Evolutionary conservation across 176 grass and related monocot genomes (phyloP), one percentile per base, ranked within the genome.

Genomic region (Aegilops bicornis): DNA sequence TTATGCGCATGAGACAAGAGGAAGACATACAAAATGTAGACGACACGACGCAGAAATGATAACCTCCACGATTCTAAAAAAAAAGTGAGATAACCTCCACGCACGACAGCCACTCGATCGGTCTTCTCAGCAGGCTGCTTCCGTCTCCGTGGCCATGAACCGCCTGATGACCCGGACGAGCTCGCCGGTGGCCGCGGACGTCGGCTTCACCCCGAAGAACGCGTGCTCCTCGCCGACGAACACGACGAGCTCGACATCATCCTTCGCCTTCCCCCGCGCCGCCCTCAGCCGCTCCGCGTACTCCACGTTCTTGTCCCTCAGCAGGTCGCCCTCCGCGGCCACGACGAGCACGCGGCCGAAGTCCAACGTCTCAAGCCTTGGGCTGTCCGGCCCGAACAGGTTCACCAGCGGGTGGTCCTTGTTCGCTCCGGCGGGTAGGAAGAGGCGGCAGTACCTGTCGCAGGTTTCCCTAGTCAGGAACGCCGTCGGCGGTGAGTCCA

Each of bases 181-280:
- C 86, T 91, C 24, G 63, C 85, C 78, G 16, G 92, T 63, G 52
- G 87, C 60, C 52, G 85, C 81, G 10, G 87, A 91, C 85, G 82
- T 79, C 0, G 92, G 92, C 59, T 87, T 81, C 5, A 81, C 10
- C 0, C 75, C 54, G 64, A 92, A 54, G 50, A 54, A 54, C 50
- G 50, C 50, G 50, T 54, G 50, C 50, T 54, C 50, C 50, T 54
- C 50, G 50, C 50, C 50, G 50, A 16, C 16, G 15, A 54, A 54
- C 50, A 54, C 50, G 5, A 54, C 50, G 16, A 54, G 50, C 50
- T 54, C 50, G 50, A 54, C 16, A 16, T 19, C 50, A 19, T 54
- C 16, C 0, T 54, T 30, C 68, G 84, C 87, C 47, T 87, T 84
- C 69, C 50, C 50, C 50, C 15, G 50, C 16, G 63, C 73, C 23